Percentiles rank a stretch among this genome's conserved stretches.
Evolutionary conservation across 106 monocot species (phyloP).

Genomic region (Allium fistulosum): DNA sequence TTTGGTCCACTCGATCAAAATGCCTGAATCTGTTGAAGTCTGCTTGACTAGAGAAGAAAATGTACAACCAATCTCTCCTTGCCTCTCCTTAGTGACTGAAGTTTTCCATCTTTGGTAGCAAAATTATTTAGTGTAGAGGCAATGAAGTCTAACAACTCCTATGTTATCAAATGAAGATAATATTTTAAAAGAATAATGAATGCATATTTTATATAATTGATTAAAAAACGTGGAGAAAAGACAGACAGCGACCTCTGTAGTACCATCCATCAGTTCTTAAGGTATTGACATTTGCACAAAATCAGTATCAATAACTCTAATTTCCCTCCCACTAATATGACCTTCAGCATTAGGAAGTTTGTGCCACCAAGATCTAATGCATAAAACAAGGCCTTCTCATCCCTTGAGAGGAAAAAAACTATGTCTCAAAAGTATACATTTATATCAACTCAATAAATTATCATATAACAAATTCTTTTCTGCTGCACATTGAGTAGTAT

Average conservation of each 20-base stretch:
- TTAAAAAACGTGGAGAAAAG: no score
- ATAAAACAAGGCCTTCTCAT: no score
- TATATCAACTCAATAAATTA: no score
- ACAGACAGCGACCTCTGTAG: conserved; percentile 9
- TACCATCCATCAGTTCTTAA: conserved; percentile 44
- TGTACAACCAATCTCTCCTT: conserved; percentile 88
- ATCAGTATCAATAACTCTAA: conserved; percentile 47
- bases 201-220: no score
- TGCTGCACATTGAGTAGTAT: no score
- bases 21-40: conserved; percentile 75
- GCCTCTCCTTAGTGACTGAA: conserved; percentile 23
- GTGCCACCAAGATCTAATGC: no score
- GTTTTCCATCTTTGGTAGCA: conserved; percentile 36
- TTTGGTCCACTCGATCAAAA: conserved; percentile 91
- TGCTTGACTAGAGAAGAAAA: conserved; percentile 95
- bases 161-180: neutral
- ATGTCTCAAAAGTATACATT: no score
- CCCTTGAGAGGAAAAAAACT: no score
- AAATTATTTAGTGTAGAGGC: conserved; percentile 62
- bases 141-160: conserved; percentile 86
- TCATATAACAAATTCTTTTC: no score
- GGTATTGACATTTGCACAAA: conserved; percentile 70
- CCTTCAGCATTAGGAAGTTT: no score
- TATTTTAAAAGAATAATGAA: no score
- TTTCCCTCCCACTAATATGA: no score